A percentile compares a stretch with the other conserved stretches of the same genome.
Evolutionary conservation across 257 asterid species (phyloP).

Genomic region (Hygrophila difformis): DNA sequence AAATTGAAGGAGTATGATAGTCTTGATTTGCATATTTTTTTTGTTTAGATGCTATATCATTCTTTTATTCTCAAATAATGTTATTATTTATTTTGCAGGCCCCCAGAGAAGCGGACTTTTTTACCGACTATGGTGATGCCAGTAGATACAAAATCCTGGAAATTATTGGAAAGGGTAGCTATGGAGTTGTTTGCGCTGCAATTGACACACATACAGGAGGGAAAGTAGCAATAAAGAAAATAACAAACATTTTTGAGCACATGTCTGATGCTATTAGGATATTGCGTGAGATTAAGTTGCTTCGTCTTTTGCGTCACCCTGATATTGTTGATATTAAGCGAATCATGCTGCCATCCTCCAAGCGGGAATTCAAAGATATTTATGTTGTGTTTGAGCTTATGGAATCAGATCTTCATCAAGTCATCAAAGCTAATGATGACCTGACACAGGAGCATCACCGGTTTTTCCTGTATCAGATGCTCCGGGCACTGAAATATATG

Average conservation of each 20-base stretch:
- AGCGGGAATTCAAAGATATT: conserved; percentile 79
- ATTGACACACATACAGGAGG: conserved; percentile 90
- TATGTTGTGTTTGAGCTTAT: conserved; percentile 93
- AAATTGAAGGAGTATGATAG: too few species aligned
- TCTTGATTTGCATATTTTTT: too few species aligned
- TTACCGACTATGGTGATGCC: conserved; percentile 91
- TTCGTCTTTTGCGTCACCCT: conserved; percentile 84
- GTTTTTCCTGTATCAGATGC: conserved; percentile 91
- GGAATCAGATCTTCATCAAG: conserved; percentile 99
- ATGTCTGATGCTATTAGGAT: conserved; percentile 86
- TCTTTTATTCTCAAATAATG: conserved; percentile 9
- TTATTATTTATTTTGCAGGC: conserved; percentile 38
- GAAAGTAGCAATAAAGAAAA: conserved; percentile 93
- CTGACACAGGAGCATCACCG: conserved; percentile 96
- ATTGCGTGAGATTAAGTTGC: conserved; percentile 88
- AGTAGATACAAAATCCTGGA: conserved; percentile 77
- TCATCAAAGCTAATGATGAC: conserved; percentile 93
- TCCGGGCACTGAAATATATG: conserved; percentile 85
- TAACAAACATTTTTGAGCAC: conserved; percentile 81
- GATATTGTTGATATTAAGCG: conserved; percentile 94
- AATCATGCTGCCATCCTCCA: conserved; percentile 86
- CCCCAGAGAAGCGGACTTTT: conserved; percentile 65
- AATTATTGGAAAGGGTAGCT: conserved; percentile 89
- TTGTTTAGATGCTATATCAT: not conserved
- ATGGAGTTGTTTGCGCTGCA: conserved; percentile 97